phyloP scores from a whole-genome alignment of 148 eudicot species.

The Suaeda aralocaspica region DNA sequence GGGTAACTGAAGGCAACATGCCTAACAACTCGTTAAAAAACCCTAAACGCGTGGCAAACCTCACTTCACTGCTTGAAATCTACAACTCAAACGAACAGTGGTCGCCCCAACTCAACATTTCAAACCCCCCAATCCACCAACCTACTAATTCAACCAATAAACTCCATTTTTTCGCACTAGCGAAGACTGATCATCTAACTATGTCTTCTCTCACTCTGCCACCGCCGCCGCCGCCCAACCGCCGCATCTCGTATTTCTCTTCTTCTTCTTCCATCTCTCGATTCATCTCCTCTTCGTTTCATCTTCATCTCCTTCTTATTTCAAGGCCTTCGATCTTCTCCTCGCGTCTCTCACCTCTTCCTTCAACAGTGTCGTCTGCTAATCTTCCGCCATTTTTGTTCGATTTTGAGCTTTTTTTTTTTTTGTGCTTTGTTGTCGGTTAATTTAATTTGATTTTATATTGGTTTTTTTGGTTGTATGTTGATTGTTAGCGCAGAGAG shows the following conservation, averaged over 20 bases:
- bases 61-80: neutral
- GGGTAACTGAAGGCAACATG: neutral
- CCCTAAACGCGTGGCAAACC: neutral
- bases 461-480: neutral
- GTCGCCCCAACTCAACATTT: too few relatives aligned
- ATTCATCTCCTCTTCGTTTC: constrained; percentile 26
- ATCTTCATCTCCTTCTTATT: too few relatives aligned
- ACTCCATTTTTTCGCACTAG: neutral
- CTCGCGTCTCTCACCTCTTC: constrained; percentile 29
- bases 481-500: constrained; percentile 20
- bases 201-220: constrained; percentile 32
- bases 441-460: neutral
- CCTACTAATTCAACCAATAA: neutral
- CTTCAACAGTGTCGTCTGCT: constrained; percentile 16
- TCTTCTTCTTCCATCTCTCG: constrained; percentile 21
- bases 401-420: neutral
- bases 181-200: constrained; percentile 19
- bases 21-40: too few relatives aligned
- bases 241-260: constrained; percentile 27
- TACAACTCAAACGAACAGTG: neutral
- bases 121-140: neutral
- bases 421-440: too few relatives aligned
- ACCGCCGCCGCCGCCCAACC: constrained; percentile 32
- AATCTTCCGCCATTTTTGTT: neutral
- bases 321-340: constrained; percentile 30